Evolutionary conservation across 1,139 yeast species (phyloP).

Genomic region (Pichia kudriavzevii): DNA sequence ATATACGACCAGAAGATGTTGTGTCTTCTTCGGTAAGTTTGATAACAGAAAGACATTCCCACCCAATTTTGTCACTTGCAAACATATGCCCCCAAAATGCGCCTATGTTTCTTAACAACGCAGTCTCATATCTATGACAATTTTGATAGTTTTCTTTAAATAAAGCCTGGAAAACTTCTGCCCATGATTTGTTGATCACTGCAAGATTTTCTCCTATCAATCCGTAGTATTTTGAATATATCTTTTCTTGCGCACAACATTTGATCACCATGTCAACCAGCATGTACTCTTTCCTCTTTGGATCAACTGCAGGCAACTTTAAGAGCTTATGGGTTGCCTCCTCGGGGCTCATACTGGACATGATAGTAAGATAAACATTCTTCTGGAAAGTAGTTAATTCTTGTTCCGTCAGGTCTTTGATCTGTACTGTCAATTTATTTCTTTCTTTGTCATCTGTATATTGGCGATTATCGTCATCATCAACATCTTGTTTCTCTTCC

Average conservation of each 20-base stretch:
- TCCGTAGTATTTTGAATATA: constrained; percentile 83
- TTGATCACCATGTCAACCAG: constrained; percentile 72
- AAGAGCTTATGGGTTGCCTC: constrained; percentile 87
- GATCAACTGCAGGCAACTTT: constrained; percentile 37
- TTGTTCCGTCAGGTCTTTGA: constrained; percentile 65
- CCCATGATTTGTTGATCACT: constrained; percentile 48
- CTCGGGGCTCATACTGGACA: constrained; percentile 90
- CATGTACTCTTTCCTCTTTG: constrained; percentile 31
- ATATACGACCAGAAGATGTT: constrained; percentile 73
- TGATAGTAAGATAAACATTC: constrained; percentile 69
- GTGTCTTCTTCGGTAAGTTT: constrained; percentile 65
- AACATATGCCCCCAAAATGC: constrained; percentile 82
- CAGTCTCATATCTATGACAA: constrained; percentile 63
- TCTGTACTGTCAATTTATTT: constrained; percentile 21
- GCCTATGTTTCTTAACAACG: constrained; percentile 72
- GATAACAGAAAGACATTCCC: constrained; percentile 49
- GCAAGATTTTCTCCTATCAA: constrained; percentile 66
- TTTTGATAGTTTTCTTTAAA: constrained; percentile 52
- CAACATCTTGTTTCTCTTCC: constrained; percentile 12
- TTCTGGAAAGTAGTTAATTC: constrained; percentile 60
- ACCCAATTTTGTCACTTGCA: constrained; percentile 61
- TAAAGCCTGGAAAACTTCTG: constrained; percentile 38
- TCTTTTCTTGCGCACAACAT: constrained; percentile 81
- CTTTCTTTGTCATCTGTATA: constrained; percentile 13
- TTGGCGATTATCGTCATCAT: constrained; percentile 41